Conservation (phyloP, 2,329 filamentous ascomycete genomes). For the Pseudocercospora macadamiae region DNA sequence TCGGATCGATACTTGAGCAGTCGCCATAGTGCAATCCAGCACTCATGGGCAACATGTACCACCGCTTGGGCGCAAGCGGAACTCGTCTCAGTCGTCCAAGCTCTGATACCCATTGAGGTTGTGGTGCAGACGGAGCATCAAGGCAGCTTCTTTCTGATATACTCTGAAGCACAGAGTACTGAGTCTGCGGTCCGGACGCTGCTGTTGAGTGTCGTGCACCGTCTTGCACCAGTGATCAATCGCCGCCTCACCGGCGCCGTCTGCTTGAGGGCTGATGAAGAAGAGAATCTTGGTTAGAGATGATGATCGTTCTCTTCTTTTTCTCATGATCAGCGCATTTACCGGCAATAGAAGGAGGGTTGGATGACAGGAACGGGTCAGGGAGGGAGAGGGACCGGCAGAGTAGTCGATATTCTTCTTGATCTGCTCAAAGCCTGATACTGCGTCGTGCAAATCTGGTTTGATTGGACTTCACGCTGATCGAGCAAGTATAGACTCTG, state of each 20-base stretch:
- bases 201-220: background rate
- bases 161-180: conserved; percentile 1
- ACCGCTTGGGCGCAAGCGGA: background rate
- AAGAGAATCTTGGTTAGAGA: background rate
- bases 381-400: background rate
- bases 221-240: conserved; percentile 1
- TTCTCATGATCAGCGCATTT: background rate
- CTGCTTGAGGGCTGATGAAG: conserved; percentile 4
- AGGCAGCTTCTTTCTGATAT: background rate
- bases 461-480: conserved; percentile 1
- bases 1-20: background rate
- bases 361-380: background rate
- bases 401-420: background rate
- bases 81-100: background rate
- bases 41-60: background rate
- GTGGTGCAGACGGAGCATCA: background rate
- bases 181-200: background rate
- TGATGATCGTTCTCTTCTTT: background rate
- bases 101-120: conserved; percentile 1
- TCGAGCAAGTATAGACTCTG: background rate
- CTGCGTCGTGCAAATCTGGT: background rate
- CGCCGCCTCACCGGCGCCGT: background rate
- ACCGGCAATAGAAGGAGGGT: background rate
- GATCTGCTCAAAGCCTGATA: background rate
- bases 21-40: background rate